These are phyloP conservation scores for Trichoderma brevicompactum DNA, from an alignment of 2,329 filamentous ascomycete species.

Conservation along the genomic window DNA sequence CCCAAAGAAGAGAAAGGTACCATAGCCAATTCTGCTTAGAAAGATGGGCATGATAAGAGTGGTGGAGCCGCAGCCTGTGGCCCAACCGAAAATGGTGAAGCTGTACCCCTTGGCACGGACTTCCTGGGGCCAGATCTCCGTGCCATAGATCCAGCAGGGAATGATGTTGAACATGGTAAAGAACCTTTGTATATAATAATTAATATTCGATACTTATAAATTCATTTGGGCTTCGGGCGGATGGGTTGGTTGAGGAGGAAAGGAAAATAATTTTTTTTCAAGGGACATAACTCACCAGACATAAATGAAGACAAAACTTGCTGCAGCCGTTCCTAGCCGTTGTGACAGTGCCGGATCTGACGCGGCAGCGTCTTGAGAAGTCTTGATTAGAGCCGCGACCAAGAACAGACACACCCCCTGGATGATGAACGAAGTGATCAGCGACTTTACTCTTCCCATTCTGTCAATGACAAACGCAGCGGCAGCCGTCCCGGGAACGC, in stretches of 20 bases:
- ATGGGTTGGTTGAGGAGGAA: not conserved
- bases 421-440: slow-evolving; percentile 40
- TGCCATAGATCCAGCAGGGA: slow-evolving; percentile 44
- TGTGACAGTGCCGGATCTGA: slow-evolving; percentile 29
- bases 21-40: slow-evolving; percentile 51
- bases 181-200: slow-evolving; percentile 32
- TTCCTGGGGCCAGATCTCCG: slow-evolving; percentile 61
- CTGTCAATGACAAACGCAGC: slow-evolving; percentile 56
- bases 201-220: slow-evolving; percentile 1
- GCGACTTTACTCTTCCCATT: slow-evolving; percentile 46
- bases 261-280: not conserved
- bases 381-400: slow-evolving; percentile 42
- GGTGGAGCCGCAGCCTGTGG: slow-evolving; percentile 60
- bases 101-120: slow-evolving; percentile 63
- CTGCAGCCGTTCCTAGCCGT: slow-evolving; percentile 33
- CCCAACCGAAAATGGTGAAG: slow-evolving; percentile 63
- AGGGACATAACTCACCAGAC: slow-evolving; percentile 32
- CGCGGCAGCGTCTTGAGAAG: slow-evolving; percentile 30
- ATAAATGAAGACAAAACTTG: slow-evolving; percentile 36
- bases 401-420: slow-evolving; percentile 39
- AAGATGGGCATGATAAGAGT: slow-evolving; percentile 58
- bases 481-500: slow-evolving; percentile 56
- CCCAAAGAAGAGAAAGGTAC: slow-evolving; percentile 58
- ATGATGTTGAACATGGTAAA: slow-evolving; percentile 44
- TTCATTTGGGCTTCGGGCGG: not conserved